phyloP scores from a whole-genome alignment of 2,329 filamentous ascomycete species.

The Zymoseptoria brevis region DNA sequence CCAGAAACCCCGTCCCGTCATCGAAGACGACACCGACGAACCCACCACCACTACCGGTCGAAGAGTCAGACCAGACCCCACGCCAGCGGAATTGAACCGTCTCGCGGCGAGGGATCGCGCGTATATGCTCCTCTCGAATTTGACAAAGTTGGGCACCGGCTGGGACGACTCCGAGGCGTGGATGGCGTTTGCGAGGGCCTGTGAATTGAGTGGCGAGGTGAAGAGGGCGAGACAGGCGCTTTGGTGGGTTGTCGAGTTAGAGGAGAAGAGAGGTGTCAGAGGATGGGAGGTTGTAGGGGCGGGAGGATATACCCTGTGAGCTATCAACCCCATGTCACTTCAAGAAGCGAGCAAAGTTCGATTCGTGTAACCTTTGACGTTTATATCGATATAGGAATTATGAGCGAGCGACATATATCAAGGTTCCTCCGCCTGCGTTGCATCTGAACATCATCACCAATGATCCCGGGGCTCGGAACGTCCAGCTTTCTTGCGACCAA shows the following conservation, averaged over 20 bases:
- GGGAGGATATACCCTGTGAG: slow-evolving; percentile 24
- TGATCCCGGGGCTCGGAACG: too few relatives aligned
- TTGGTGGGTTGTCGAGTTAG: slow-evolving; percentile 96
- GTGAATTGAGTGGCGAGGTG: slow-evolving; percentile 76
- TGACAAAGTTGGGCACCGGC: slow-evolving; percentile 77
- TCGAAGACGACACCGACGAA: neutral
- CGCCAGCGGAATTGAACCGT: slow-evolving; percentile 66
- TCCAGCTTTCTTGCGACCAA: too few relatives aligned
- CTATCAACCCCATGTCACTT: too few relatives aligned
- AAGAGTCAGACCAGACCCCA: slow-evolving; percentile 26
- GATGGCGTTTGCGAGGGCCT: slow-evolving; percentile 77
- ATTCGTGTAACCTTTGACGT: too few relatives aligned
- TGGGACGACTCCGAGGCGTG: slow-evolving; percentile 94
- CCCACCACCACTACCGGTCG: neutral
- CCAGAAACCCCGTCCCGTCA: neutral
- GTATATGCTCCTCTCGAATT: slow-evolving; percentile 67
- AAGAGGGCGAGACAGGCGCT: slow-evolving; percentile 87
- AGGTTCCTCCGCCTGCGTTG: too few relatives aligned
- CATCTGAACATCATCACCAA: too few relatives aligned
- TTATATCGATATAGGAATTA: too few relatives aligned
- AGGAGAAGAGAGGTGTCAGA: slow-evolving; percentile 73
- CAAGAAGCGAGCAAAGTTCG: too few relatives aligned
- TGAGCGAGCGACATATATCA: too few relatives aligned
- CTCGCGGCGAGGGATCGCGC: slow-evolving; percentile 87
- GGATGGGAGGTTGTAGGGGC: slow-evolving; percentile 57